phyloP scores from a whole-genome alignment of 331 rosid species.

The Quercus lobata region DNA sequence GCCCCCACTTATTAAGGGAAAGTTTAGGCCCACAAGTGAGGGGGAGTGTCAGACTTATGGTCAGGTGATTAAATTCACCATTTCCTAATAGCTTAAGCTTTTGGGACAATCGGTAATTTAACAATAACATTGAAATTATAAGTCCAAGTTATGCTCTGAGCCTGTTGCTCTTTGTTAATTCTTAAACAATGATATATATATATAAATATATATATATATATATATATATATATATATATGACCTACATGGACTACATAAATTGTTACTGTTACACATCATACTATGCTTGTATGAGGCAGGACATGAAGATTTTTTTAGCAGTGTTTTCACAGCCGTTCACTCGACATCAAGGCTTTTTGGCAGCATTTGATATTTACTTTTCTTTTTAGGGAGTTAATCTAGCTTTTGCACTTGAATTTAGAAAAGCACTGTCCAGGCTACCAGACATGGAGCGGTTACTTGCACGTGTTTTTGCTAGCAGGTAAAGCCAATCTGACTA shows the following conservation, averaged over 20 bases:
- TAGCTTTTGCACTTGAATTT: conserved; percentile 70
- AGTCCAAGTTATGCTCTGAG: not conserved
- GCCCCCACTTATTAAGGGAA: no score
- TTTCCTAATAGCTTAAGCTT: no score
- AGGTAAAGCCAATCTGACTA: conserved; percentile 45
- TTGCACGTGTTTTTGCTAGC: conserved; percentile 70
- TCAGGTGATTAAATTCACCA: no score
- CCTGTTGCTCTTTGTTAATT: not conserved
- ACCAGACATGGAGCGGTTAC: conserved; percentile 93
- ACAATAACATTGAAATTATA: not conserved
- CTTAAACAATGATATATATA: not conserved
- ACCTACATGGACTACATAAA: not conserved
- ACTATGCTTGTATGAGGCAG: not conserved
- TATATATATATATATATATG: no score
- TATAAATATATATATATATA: no score
- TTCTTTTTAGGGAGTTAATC: conserved; percentile 66
- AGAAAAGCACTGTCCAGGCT: conserved; percentile 62
- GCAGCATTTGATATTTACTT: conserved; percentile 12
- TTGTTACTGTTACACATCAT: not conserved
- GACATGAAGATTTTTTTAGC: not conserved
- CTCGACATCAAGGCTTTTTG: not conserved
- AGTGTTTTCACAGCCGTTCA: not conserved
- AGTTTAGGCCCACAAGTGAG: no score
- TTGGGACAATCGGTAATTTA: no score
- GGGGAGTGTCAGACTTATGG: no score